Percentiles rank a stretch among this genome's conserved stretches.
Evolutionary conservation across 345 rosid genomes (phyloP).

Genomic region (Eucalyptus pumila): DNA sequence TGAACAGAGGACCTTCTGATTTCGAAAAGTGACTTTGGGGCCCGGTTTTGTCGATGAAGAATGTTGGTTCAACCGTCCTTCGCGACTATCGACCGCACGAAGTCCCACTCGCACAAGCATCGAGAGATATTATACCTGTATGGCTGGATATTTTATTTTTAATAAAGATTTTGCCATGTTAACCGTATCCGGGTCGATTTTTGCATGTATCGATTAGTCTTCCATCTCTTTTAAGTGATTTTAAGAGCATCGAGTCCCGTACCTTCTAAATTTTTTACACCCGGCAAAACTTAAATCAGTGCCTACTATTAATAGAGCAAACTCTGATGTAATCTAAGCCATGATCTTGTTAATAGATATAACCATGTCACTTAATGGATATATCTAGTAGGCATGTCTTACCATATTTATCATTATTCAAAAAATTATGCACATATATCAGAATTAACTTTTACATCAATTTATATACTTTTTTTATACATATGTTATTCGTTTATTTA

Average conservation of each 20-base stretch:
- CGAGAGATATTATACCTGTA: neutral
- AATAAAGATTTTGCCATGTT: no score
- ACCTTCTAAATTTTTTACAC: no score
- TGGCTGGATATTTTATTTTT: neutral
- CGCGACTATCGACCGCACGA: neutral
- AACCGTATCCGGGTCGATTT: neutral
- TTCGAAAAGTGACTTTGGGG: neutral
- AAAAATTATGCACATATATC: neutral
- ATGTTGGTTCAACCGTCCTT: neutral
- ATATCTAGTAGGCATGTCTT: neutral
- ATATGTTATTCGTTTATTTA: no score
- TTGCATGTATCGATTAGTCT: neutral
- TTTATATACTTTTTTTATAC: no score
- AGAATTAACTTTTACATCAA: rapidly evolving
- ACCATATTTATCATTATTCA: neutral
- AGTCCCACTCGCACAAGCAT: neutral
- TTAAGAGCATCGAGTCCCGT: neutral
- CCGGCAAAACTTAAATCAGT: no score
- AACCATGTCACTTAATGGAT: rapidly evolving
- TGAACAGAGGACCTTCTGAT: neutral
- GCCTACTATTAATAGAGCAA: no score
- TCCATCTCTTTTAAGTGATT: neutral
- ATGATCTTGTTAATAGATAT: neutral
- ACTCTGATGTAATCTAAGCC: neutral
- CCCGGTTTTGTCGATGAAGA: neutral